A percentile compares a stretch with the other conserved stretches of the same genome.
phyloP scores from a whole-genome alignment of 2,329 filamentous ascomycete species.

The Neoascochyta sp. region DNA sequence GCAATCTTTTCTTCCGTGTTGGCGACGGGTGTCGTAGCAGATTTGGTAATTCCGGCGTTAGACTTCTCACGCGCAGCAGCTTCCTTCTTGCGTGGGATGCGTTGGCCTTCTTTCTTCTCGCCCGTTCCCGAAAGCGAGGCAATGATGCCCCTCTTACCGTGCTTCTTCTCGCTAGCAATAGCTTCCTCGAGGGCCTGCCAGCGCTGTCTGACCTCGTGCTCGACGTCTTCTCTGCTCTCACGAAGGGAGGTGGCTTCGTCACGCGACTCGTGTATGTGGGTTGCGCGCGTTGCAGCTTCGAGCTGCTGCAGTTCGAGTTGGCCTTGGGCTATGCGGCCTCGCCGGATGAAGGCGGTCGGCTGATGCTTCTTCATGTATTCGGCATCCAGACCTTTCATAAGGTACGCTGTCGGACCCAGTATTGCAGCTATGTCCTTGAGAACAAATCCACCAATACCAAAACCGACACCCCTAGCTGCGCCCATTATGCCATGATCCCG shows the following conservation, averaged over 20 bases:
- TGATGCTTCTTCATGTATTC: slow-evolving; percentile 54
- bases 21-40: slow-evolving; percentile 8
- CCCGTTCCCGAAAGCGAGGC: slow-evolving; percentile 23
- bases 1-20: slow-evolving; percentile 10
- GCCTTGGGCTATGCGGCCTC: slow-evolving; percentile 58
- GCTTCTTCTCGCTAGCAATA: slow-evolving; percentile 25
- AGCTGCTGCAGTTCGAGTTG: slow-evolving; percentile 31
- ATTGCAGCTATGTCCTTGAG: slow-evolving; percentile 63
- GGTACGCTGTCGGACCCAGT: slow-evolving; percentile 59
- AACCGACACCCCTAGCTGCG: slow-evolving; percentile 52
- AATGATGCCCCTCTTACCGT: slow-evolving; percentile 20
- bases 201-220: slow-evolving; percentile 15
- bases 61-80: slow-evolving; percentile 7
- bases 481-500: slow-evolving; percentile 55
- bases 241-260: slow-evolving; percentile 4
- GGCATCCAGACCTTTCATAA: slow-evolving; percentile 61
- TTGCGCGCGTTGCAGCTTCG: slow-evolving; percentile 7
- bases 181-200: slow-evolving; percentile 25
- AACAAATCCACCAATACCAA: slow-evolving; percentile 61
- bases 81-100: slow-evolving; percentile 25
- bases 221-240: slow-evolving; percentile 32
- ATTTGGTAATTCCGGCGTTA: slow-evolving; percentile 4
- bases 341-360: slow-evolving; percentile 53
- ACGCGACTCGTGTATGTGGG: slow-evolving; percentile 7
- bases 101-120: slow-evolving; percentile 26